These are phyloP conservation scores for Candida maris DNA, from an alignment of 805 yeast genomes.

Conservation along the genomic window DNA sequence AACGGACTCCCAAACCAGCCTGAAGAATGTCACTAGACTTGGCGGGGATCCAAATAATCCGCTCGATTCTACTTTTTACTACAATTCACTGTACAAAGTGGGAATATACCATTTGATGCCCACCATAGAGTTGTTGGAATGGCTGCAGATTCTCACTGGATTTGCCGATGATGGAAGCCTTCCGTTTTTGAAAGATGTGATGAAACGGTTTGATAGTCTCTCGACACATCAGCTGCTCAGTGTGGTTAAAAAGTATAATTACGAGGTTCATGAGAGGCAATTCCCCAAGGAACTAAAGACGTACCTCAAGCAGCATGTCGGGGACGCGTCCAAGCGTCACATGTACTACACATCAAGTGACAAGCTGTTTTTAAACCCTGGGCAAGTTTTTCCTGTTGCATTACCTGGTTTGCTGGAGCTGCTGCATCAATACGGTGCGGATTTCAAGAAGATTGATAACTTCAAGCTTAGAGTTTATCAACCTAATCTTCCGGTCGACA, in stretches of 20 bases:
- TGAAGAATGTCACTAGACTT: conserved; percentile 31
- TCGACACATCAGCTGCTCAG: conserved; percentile 69
- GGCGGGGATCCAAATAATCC: conserved; percentile 36
- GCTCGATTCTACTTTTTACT: conserved; percentile 53
- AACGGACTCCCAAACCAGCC: conserved; percentile 17
- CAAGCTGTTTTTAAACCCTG: conserved; percentile 48
- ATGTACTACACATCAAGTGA: conserved; percentile 23
- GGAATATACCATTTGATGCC: conserved; percentile 70
- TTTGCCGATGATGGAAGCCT: conserved; percentile 47
- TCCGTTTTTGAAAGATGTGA: conserved; percentile 54
- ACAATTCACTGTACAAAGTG: conserved; percentile 59
- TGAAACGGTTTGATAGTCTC: conserved; percentile 50
- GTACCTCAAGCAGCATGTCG: conserved; percentile 34
- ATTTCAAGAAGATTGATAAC: conserved; percentile 57
- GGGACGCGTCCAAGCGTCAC: conserved; percentile 11
- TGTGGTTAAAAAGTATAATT: conserved; percentile 70
- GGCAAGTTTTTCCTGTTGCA: conserved; percentile 50
- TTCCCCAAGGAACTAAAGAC: conserved; percentile 51
- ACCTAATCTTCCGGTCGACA: conserved; percentile 67
- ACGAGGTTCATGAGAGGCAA: conserved; percentile 77
- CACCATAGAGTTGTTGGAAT: conserved; percentile 75
- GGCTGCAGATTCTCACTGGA: conserved; percentile 83
- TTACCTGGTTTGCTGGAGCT: conserved; percentile 75
- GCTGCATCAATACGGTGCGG: conserved; percentile 72
- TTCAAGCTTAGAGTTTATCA: conserved; percentile 55